phyloP scores from a whole-genome alignment of 2,329 filamentous ascomycete genomes.

The Decorospora gaudefroyi region DNA sequence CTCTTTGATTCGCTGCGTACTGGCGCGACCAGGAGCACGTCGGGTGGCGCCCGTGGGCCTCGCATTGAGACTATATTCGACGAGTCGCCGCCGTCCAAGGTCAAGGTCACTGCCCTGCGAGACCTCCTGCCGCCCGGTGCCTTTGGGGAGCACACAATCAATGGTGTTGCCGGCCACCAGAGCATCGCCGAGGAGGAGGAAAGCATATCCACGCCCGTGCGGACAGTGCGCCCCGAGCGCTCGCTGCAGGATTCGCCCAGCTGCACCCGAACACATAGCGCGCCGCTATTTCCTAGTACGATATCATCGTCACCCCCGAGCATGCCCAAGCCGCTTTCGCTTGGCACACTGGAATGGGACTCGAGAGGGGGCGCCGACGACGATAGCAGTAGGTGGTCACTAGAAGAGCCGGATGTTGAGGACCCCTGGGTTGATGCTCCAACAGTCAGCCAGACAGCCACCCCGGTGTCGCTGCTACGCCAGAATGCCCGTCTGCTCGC shows the following conservation, averaged over 20 bases:
- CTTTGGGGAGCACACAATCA: slow-evolving; percentile 46
- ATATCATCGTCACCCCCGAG: slow-evolving; percentile 54
- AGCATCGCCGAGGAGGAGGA: slow-evolving; percentile 58
- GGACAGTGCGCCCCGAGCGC: slow-evolving; percentile 48
- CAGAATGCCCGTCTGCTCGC: slow-evolving; percentile 38
- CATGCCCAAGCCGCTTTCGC: slow-evolving; percentile 49
- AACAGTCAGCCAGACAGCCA: slow-evolving; percentile 38
- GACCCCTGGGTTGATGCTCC: slow-evolving; percentile 49
- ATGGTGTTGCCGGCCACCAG: slow-evolving; percentile 46
- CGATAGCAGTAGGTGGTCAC: slow-evolving; percentile 50
- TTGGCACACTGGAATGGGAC: slow-evolving; percentile 50
- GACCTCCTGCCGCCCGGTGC: slow-evolving; percentile 56
- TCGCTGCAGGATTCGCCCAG: slow-evolving; percentile 46
- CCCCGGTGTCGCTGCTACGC: slow-evolving; percentile 41
- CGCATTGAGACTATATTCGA: slow-evolving; percentile 79
- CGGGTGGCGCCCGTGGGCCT: slow-evolving; percentile 67
- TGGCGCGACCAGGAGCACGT: slow-evolving; percentile 67
- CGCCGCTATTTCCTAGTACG: slow-evolving; percentile 47
- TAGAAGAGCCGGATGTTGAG: slow-evolving; percentile 47
- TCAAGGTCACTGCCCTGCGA: slow-evolving; percentile 52
- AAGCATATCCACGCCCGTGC: slow-evolving; percentile 54
- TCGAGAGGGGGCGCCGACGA: slow-evolving; percentile 46
- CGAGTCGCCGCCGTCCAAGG: slow-evolving; percentile 64
- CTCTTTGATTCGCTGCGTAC: slow-evolving; percentile 78
- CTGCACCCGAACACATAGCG: slow-evolving; percentile 31